Evolutionary conservation across 2,329 filamentous ascomycete species (phyloP), one percentile per base, ranked within the genome.

Genomic region (Aschersonia sp.): DNA sequence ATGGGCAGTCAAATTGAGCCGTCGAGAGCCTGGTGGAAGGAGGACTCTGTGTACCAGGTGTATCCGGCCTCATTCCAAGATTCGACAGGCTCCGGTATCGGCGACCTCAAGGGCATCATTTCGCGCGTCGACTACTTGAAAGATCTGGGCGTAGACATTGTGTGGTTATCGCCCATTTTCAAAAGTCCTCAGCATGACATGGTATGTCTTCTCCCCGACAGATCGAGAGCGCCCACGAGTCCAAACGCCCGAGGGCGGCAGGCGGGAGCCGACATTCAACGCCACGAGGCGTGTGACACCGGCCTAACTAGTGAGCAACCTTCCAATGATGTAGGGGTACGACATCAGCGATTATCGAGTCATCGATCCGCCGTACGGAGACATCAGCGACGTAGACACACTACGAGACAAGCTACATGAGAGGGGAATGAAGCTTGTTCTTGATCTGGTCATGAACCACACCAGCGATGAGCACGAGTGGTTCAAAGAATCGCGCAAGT

Each of bases 401-500:
- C 63, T 88, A 47, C 80, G 82, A 47, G 61, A 76, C 45, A 73
- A 72, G 30, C 73, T 78, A 30, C 80, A 86, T 51, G 61, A 71
- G 32, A 67, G 79, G 2, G 75, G 72, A 2, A 84, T 88, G 74
- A 82, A 80, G 58, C 66, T 88, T 9, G 72, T 88, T 29, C 73
- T 87, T 54, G 84, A 88, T 56, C 65, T 88, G 7, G 84, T 88
- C 1, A 75, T 86, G 47, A 88, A 87, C 52, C 84, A 89, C 59
- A 87, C 82, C 1, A 69, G 63, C 43, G 62, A 71, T 51, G 65
- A 78, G 58, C 75, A 80, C 53, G 62, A 66, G 35, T 80, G 77
- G 77, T 80, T 80, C 61, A 63, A 70, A 44, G 69, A 78, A 53
- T 74, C 74, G 20, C 66, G 72, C 47, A 71, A 69, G 51, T 72